Evolutionary conservation across 345 rosid species (phyloP).

Genomic region (Gossypium rotundifolium): DNA sequence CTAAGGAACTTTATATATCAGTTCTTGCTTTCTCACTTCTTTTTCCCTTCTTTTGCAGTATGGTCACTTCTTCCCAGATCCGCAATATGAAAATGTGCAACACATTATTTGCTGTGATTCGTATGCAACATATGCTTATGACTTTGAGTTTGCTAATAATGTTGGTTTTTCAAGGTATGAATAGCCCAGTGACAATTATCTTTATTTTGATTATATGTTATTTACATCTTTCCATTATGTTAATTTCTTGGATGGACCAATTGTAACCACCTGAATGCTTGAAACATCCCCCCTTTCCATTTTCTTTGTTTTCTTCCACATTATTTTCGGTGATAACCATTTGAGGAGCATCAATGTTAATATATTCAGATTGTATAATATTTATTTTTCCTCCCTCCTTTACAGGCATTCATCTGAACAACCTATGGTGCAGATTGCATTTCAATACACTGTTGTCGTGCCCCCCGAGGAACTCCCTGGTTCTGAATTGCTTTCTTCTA

Average conservation of each 20-base stretch:
- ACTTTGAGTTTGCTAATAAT: constrained; percentile 74
- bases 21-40: background rate
- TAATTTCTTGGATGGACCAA: background rate
- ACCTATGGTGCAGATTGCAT: constrained; percentile 89
- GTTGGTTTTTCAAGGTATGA: constrained; percentile 81
- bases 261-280: background rate
- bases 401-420: constrained; percentile 74
- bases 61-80: constrained; percentile 99
- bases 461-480: constrained; percentile 71
- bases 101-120: constrained; percentile 98
- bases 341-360: background rate
- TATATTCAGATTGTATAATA: background rate
- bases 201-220: constrained; percentile 2
- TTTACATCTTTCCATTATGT: background rate
- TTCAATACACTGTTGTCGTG: constrained; percentile 83
- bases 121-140: constrained; percentile 91
- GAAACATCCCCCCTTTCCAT: background rate
- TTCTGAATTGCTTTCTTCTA: constrained; percentile 44
- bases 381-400: constrained; percentile 4
- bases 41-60: constrained; percentile 47
- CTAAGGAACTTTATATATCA: background rate
- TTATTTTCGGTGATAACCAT: background rate
- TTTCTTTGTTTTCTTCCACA: background rate
- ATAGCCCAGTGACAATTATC: background rate
- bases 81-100: constrained; percentile 95